These are phyloP conservation scores for Dacryopinax spathularia DNA, from an alignment of 768 basidiomycete genomes.

Conservation along the genomic window DNA sequence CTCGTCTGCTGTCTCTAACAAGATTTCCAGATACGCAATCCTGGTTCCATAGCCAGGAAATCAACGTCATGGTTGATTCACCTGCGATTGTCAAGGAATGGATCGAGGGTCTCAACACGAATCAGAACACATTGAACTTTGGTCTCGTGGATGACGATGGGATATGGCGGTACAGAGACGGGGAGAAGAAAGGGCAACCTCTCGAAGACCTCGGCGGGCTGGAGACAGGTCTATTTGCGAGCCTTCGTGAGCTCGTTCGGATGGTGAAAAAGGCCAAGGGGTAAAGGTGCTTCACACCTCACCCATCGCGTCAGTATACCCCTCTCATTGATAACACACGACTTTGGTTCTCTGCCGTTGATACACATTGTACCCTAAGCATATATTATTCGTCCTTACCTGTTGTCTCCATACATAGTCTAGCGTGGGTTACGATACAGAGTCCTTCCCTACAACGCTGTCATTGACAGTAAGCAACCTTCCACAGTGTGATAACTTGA, in stretches of 20 bases:
- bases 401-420: no score
- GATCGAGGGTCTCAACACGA: slow-evolving; percentile 38
- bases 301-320: no score
- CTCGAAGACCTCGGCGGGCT: neutral
- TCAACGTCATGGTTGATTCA: slow-evolving; percentile 50
- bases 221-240: neutral
- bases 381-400: no score
- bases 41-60: slow-evolving; percentile 61
- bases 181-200: slow-evolving; percentile 13
- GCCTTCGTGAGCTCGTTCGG: neutral
- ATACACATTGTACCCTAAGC: no score
- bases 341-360: no score
- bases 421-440: no score
- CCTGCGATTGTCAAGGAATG: slow-evolving; percentile 39
- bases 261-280: neutral
- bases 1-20: neutral
- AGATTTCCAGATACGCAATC: slow-evolving; percentile 38
- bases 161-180: slow-evolving; percentile 40
- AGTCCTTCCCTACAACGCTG: no score
- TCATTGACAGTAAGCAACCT: no score
- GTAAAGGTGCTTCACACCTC: no score
- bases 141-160: slow-evolving; percentile 38
- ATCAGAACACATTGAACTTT: slow-evolving; percentile 44
- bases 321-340: no score
- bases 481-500: no score